Evolutionary conservation across 306 rosid species (phyloP).

Genomic region (Clitoria ternatea): DNA sequence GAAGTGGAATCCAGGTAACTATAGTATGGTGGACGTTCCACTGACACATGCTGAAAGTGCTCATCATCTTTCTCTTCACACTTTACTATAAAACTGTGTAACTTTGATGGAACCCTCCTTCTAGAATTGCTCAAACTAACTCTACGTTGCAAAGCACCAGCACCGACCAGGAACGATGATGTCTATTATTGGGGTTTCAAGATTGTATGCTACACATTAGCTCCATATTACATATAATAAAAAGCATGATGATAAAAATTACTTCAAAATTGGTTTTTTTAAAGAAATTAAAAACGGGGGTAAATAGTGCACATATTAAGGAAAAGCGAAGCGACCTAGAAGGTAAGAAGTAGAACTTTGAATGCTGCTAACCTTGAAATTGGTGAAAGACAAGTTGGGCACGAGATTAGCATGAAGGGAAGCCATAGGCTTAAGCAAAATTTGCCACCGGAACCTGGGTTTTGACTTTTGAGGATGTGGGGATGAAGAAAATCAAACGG

Average conservation of each 20-base stretch:
- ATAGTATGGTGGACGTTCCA: constrained; percentile 81
- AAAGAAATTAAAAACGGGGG: too few relatives aligned
- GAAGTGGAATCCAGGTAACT: constrained; percentile 87
- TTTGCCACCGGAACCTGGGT: constrained; percentile 6
- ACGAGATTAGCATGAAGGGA: constrained; percentile 37
- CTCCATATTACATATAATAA: constrained; percentile 9
- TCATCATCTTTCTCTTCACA: constrained; percentile 77
- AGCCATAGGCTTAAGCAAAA: constrained; percentile 29
- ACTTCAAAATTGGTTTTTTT: not conserved
- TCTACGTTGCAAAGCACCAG: constrained; percentile 51
- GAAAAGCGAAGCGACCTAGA: constrained; percentile 3
- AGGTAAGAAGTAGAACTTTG: constrained; percentile 9
- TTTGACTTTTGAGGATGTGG: not conserved
- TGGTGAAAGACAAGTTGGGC: constrained; percentile 48
- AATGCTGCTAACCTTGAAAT: constrained; percentile 47
- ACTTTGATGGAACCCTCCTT: constrained; percentile 39
- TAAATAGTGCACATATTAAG: not conserved
- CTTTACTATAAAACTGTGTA: constrained; percentile 52
- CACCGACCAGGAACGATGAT: constrained; percentile 50
- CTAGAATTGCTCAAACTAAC: constrained; percentile 37
- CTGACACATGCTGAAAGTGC: constrained; percentile 43
- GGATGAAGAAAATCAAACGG: not conserved
- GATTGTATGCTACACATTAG: constrained; percentile 24
- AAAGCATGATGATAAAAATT: not conserved
- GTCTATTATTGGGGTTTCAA: constrained; percentile 43